Percentiles rank a stretch among this genome's conserved stretches.
Conservation (phyloP, 495 filamentous ascomycete species). For the Aspergillus carlsbadensis region DNA sequence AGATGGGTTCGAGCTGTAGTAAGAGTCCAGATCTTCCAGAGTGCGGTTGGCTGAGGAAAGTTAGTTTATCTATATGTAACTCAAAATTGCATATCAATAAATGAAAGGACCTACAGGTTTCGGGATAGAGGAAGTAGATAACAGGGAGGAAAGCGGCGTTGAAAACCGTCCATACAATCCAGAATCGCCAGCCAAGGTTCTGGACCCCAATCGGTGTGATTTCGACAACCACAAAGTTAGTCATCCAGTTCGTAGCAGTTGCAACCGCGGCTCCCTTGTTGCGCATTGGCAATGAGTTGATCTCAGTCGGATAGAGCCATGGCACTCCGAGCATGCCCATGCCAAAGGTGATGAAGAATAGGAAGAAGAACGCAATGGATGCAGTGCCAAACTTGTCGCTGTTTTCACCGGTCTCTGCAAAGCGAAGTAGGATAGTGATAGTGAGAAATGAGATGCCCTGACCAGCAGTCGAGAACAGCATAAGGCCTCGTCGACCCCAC, state of each 20-base stretch:
- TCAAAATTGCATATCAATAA: neutral
- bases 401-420: conserved; percentile 30
- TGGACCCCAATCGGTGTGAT: conserved; percentile 58
- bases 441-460: conserved; percentile 48
- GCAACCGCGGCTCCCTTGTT: conserved; percentile 54
- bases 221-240: conserved; percentile 63
- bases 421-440: conserved; percentile 46
- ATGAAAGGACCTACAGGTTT: conserved; percentile 33
- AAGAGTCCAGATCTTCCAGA: conserved; percentile 45
- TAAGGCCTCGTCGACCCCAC: conserved; percentile 35
- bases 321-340: conserved; percentile 44
- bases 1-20: conserved; percentile 43
- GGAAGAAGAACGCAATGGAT: conserved; percentile 47
- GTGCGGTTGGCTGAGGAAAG: conserved; percentile 35
- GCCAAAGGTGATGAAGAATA: conserved; percentile 50
- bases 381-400: conserved; percentile 30
- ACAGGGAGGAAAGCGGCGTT: conserved; percentile 55
- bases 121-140: conserved; percentile 57
- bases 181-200: conserved; percentile 53
- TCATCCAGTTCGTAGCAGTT: conserved; percentile 56
- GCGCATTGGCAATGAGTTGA: conserved; percentile 57
- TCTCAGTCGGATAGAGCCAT: conserved; percentile 37
- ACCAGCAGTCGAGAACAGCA: conserved; percentile 41
- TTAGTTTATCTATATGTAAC: conserved; percentile 12
- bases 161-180: conserved; percentile 58